Base-by-base conservation (phyloP, 1,284 basidiomycete genomes). In the Quambalaria eucalypti region DNA sequence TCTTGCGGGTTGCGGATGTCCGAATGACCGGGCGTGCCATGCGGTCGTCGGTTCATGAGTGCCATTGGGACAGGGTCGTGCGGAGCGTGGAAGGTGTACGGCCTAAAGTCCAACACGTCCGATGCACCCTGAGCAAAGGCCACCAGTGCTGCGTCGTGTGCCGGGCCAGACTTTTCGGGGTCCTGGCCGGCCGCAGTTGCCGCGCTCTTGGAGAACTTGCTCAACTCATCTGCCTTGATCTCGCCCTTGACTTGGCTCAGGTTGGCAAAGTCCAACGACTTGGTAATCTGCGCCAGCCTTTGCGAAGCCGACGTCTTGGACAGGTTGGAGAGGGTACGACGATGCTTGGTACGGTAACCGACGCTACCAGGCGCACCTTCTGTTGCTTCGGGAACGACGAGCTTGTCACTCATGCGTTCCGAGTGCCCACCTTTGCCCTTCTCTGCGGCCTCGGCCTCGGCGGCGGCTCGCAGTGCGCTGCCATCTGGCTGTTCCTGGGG, bases 1-100 rank as follows among this genome's bases (percentile, higher is more conserved):
- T 86, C 84, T 72, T 88, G 87, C 1, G 86, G 84, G 55, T 83
- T 83, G 28, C 80, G 76, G 29, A 83, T 80, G 64, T 84, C 81
- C 36, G 77, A 78, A 62, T 82, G 81, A 1, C 79, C 80, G 1
- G 80, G 81, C 74, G 78, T 81, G 56, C 85, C 85, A 64, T 83
- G 82, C 0, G 85, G 85, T 46, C 81, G 79, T 16, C 87, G 82
- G 68, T 85, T 87, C 50, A 85, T 82, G 74, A 88, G 79, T 2
- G 82, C 86, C 64, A 88, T 87, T 0, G 87, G 86, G 57, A 86
- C 82, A 33, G 85, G 76, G 25, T 57, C 50, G 58, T 76, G 73
- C n/a, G 67, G 60, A 19, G 54, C 46, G 61, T 69, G 69, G 47
- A 73, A 67, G 50, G 65, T 49, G 48, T 66, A 59, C 0, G 67